Evolutionary conservation across 257 asterid genomes (phyloP).

Genomic region (Cynanchum wilfordii): DNA sequence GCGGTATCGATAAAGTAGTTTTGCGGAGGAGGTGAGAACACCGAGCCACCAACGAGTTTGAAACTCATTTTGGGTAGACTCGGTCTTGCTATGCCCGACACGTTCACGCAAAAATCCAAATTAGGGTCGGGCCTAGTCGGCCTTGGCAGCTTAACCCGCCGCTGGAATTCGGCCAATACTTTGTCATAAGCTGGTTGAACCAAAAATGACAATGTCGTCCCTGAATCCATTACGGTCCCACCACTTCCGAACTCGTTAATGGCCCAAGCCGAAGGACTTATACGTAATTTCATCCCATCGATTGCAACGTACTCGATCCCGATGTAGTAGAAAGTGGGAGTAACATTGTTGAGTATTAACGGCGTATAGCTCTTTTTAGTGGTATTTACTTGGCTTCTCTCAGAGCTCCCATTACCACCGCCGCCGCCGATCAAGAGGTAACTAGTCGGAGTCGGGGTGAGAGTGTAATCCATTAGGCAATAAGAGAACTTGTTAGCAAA

Average conservation of each 20-base stretch:
- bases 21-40: conserved; percentile 50
- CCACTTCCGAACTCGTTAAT: conserved; percentile 65
- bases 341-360: conserved; percentile 40
- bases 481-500: conserved; percentile 71
- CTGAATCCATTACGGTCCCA: conserved; percentile 77
- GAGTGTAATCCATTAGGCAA: conserved; percentile 69
- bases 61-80: conserved; percentile 63
- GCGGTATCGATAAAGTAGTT: conserved; percentile 71
- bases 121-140: conserved; percentile 31
- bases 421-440: conserved; percentile 53
- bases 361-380: conserved; percentile 49
- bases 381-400: conserved; percentile 15
- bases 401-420: conserved; percentile 37
- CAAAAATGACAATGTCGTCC: conserved; percentile 68
- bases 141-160: conserved; percentile 45
- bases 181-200: conserved; percentile 49
- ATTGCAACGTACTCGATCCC: conserved; percentile 40
- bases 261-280: conserved; percentile 68
- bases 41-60: conserved; percentile 53
- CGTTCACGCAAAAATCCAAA: conserved; percentile 64
- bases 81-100: conserved; percentile 30
- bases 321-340: conserved; percentile 66
- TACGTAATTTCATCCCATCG: conserved; percentile 41
- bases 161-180: conserved; percentile 39
- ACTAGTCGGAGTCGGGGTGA: conserved; percentile 71